A percentile compares a stretch with the other conserved stretches of the same genome.
Evolutionary conservation across 2,329 filamentous ascomycete genomes (phyloP).

Genomic region (Claviceps fusiformis): DNA sequence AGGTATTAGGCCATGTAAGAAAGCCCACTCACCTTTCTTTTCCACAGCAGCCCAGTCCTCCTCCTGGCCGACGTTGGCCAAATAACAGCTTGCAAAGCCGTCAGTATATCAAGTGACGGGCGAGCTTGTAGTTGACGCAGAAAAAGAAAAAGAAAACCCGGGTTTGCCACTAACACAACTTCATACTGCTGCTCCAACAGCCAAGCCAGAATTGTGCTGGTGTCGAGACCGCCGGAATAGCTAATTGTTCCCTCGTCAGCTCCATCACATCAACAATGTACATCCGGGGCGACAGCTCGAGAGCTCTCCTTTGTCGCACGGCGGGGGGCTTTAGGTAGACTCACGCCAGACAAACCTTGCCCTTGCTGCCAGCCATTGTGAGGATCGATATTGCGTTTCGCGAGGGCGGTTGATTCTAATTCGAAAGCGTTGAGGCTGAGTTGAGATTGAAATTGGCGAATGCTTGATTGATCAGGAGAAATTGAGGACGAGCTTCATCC

Average conservation of each 20-base stretch:
- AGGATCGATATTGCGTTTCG: too few species aligned
- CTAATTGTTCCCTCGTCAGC: neutral
- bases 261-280: neutral
- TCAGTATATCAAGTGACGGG: conserved; percentile 33
- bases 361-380: conserved; percentile 1
- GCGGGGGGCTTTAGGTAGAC: neutral
- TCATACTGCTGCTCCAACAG: conserved; percentile 20
- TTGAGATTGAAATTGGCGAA: neutral
- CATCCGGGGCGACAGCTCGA: neutral
- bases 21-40: conserved; percentile 41
- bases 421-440: neutral
- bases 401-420: neutral
- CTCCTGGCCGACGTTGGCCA: conserved; percentile 37
- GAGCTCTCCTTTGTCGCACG: neutral
- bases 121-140: conserved; percentile 24
- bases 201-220: conserved; percentile 27
- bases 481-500: neutral
- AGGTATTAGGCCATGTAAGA: conserved; percentile 12
- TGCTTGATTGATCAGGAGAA: neutral
- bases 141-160: neutral
- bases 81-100: conserved; percentile 1
- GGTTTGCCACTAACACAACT: conserved; percentile 5
- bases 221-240: conserved; percentile 22
- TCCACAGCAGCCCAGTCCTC: conserved; percentile 59
- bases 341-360: conserved; percentile 2